These are phyloP conservation scores for Ochromonas danica DNA, from an alignment of 108 stramenopile genomes.

Conservation along the genomic window DNA sequence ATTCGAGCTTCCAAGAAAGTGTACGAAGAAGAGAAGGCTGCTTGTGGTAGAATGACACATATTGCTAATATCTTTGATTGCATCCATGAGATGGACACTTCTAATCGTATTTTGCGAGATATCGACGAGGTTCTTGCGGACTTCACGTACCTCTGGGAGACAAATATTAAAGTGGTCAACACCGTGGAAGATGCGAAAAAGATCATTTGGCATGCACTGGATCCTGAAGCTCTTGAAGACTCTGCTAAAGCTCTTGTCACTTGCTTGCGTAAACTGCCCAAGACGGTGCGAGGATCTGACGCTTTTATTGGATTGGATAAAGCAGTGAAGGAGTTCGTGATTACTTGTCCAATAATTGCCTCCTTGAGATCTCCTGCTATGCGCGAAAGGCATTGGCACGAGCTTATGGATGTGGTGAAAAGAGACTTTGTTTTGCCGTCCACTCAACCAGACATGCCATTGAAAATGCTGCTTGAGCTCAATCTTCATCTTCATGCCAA, in stretches of 20 bases:
- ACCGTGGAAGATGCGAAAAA: slow-evolving; percentile 46
- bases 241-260: slow-evolving; percentile 39
- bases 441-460: neutral
- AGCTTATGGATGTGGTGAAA: slow-evolving; percentile 36
- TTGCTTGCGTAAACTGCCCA: slow-evolving; percentile 45
- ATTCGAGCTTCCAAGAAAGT: neutral
- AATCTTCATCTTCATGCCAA: slow-evolving; percentile 39
- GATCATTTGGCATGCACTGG: slow-evolving; percentile 41
- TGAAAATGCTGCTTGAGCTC: slow-evolving; percentile 42
- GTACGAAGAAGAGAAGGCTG: slow-evolving; percentile 40
- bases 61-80: slow-evolving; percentile 43
- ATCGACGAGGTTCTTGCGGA: slow-evolving; percentile 39
- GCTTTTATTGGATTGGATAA: slow-evolving; percentile 43
- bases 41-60: slow-evolving; percentile 31
- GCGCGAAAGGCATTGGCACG: slow-evolving; percentile 47
- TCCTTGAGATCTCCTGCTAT: slow-evolving; percentile 37
- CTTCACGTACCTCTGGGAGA: slow-evolving; percentile 45
- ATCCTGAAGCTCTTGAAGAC: slow-evolving; percentile 49
- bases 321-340: slow-evolving; percentile 43
- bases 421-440: slow-evolving; percentile 23
- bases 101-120: slow-evolving; percentile 39
- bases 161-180: slow-evolving; percentile 41
- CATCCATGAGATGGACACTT: slow-evolving; percentile 39
- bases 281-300: slow-evolving; percentile 42
- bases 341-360: slow-evolving; percentile 44